A percentile compares a stretch with the other conserved stretches of the same genome.
Evolutionary conservation across 2,329 filamentous ascomycete species (phyloP).

Genomic region (Epicoccum nigrum): DNA sequence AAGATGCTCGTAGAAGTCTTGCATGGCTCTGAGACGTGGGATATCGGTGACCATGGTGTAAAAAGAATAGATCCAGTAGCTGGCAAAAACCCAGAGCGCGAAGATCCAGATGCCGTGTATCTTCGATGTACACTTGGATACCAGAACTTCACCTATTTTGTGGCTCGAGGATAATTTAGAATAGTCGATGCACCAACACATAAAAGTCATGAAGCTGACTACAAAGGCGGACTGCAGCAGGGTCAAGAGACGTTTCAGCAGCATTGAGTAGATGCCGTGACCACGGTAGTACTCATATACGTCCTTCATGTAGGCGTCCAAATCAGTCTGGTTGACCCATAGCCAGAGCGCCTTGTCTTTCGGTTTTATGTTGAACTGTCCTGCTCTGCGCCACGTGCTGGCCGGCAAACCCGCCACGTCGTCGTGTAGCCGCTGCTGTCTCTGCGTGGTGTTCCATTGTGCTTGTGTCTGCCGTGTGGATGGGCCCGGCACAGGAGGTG

Average conservation of each 20-base stretch:
- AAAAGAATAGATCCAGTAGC: slow-evolving; percentile 83
- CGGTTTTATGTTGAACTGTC: slow-evolving; percentile 55
- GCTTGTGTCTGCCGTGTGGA: slow-evolving; percentile 52
- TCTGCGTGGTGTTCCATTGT: slow-evolving; percentile 58
- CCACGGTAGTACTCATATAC: slow-evolving; percentile 88
- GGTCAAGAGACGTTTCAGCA: slow-evolving; percentile 73
- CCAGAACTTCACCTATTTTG: slow-evolving; percentile 63
- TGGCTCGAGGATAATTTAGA: slow-evolving; percentile 71
- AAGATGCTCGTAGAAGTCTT: slow-evolving; percentile 83
- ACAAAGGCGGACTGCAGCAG: slow-evolving; percentile 84
- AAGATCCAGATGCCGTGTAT: slow-evolving; percentile 81
- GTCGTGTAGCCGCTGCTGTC: slow-evolving; percentile 54
- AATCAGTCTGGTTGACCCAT: slow-evolving; percentile 89
- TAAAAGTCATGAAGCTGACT: slow-evolving; percentile 79
- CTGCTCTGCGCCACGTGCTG: slow-evolving; percentile 31
- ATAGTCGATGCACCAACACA: slow-evolving; percentile 87
- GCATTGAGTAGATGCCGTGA: slow-evolving; percentile 83
- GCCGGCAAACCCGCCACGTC: slow-evolving; percentile 23
- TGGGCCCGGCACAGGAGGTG: slow-evolving; percentile 52
- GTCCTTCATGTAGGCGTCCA: slow-evolving; percentile 84
- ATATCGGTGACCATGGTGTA: slow-evolving; percentile 77
- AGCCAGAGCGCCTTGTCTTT: slow-evolving; percentile 86
- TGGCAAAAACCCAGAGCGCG: slow-evolving; percentile 80
- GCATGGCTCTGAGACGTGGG: slow-evolving; percentile 74
- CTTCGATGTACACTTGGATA: slow-evolving; percentile 74